Conservation (phyloP, 164 flowering plant species). For the Umbellularia californica region DNA sequence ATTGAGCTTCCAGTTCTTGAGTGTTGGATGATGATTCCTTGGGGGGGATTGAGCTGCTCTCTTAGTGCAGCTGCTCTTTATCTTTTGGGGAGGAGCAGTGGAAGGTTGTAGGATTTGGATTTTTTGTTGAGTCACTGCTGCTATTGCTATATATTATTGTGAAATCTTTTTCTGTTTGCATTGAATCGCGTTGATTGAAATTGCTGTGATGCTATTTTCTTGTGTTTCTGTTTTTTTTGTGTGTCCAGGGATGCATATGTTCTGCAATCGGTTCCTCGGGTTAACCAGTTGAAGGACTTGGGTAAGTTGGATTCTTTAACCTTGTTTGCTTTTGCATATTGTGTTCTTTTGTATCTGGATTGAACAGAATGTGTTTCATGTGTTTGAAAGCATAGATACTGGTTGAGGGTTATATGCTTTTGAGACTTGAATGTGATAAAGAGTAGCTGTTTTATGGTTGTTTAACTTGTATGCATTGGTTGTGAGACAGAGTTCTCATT, state of each 20-base stretch:
- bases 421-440: not conserved
- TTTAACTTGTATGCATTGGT: too few relatives aligned
- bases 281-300: slow-evolving; percentile 82
- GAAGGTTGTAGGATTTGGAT: slow-evolving; percentile 39
- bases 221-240: slow-evolving; percentile 8
- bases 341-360: not conserved
- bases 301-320: slow-evolving; percentile 35
- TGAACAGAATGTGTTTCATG: not conserved
- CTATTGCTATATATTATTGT: not conserved
- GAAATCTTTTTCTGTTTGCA: too few relatives aligned
- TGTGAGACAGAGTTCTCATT: too few relatives aligned
- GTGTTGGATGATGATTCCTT: slow-evolving; percentile 57
- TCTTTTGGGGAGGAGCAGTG: slow-evolving; percentile 84
- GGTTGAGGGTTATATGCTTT: not conserved
- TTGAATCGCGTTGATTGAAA: not conserved
- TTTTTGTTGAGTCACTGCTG: not conserved
- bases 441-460: not conserved
- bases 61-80: slow-evolving; percentile 91
- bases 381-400: not conserved
- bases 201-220: not conserved
- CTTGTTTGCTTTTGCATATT: not conserved
- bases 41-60: slow-evolving; percentile 91
- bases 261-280: slow-evolving; percentile 65
- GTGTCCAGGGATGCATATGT: slow-evolving; percentile 72
- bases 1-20: not conserved